These are phyloP conservation scores for Jatropha podagrica DNA, from an alignment of 441 rosid species.

Conservation along the genomic window DNA sequence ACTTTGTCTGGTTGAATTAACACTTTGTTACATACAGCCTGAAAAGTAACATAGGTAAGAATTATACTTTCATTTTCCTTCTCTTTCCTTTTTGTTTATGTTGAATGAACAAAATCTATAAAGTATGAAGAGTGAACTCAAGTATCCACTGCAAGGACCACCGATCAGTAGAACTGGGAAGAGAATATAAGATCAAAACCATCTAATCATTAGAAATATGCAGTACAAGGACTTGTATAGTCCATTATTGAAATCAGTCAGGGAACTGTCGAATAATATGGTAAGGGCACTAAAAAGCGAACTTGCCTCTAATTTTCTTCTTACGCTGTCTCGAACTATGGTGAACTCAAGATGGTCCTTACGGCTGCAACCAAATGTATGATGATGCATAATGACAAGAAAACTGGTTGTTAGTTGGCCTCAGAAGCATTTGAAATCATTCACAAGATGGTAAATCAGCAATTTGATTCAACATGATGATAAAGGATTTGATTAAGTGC, in stretches of 20 bases:
- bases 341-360: constrained; percentile 92
- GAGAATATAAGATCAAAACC: neutral
- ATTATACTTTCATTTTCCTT: neutral
- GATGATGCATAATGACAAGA: neutral
- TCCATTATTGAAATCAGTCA: neutral
- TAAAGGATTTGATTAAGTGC: neutral
- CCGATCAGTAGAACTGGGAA: neutral
- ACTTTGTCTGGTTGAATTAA: constrained; percentile 71
- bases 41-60: constrained; percentile 27
- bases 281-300: constrained; percentile 18
- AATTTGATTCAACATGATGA: too few species aligned
- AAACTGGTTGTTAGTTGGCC: constrained; percentile 17
- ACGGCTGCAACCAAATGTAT: constrained; percentile 50
- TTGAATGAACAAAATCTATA: neutral
- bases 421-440: constrained; percentile 3
- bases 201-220: neutral
- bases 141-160: neutral
- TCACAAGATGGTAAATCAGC: neutral
- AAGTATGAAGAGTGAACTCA: neutral
- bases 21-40: constrained; percentile 69
- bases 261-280: neutral
- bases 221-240: neutral
- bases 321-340: constrained; percentile 85
- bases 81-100: neutral
- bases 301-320: constrained; percentile 73